Conservation (phyloP, 345 rosid genomes). For the Excoecaria agallocha region DNA sequence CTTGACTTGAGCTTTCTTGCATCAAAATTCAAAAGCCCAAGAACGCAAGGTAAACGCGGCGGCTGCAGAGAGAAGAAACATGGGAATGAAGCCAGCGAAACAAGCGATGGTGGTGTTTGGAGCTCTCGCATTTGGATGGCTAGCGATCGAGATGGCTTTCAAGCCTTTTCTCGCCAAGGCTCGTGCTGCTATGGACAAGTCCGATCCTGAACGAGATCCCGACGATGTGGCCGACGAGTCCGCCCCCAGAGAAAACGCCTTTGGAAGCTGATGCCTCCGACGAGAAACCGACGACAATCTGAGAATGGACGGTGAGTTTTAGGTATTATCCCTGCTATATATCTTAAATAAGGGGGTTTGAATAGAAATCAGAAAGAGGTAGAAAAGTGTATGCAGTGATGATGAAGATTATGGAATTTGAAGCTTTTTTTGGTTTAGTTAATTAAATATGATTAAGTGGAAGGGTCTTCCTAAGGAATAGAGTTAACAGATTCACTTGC, state of each 20-base stretch:
- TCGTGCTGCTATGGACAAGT: constrained; percentile 62
- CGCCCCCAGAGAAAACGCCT: not conserved
- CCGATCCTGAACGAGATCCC: constrained; percentile 60
- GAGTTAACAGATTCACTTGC: no score
- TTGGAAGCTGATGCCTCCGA: no score
- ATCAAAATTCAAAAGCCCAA: not conserved
- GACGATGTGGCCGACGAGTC: constrained; percentile 33
- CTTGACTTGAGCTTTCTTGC: not conserved
- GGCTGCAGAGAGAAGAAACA: not conserved
- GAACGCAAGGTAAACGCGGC: not conserved
- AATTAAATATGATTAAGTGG: no score
- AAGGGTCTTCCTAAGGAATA: no score
- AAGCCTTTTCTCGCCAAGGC: constrained; percentile 68
- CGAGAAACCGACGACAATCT: no score
- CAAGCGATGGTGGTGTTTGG: constrained; percentile 64
- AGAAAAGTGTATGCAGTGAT: no score
- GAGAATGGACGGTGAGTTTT: no score
- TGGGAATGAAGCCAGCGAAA: constrained; percentile 35
- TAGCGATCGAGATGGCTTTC: constrained; percentile 75
- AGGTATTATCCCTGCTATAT: no score
- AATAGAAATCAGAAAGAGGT: no score
- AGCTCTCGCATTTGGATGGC: constrained; percentile 71
- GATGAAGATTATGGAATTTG: no score
- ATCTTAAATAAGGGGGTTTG: no score
- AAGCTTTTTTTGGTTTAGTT: no score